Evolutionary conservation across 1,139 yeast genomes (phyloP), one percentile per base, ranked within the genome.

Genomic region (Meyerozyma elateridarum): DNA sequence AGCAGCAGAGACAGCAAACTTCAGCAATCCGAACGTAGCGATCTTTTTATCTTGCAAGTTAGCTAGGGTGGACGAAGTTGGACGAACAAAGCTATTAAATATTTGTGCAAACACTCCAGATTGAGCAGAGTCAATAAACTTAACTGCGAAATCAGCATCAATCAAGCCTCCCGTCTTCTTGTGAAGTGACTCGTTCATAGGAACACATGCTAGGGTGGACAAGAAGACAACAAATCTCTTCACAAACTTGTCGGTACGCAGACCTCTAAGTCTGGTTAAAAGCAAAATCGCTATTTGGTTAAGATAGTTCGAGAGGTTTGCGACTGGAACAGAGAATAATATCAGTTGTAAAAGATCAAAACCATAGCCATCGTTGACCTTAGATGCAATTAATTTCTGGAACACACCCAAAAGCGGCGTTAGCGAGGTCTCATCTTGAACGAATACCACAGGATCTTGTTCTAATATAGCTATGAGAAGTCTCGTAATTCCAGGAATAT

Each of bases 391-490:
- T 40, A 93, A 67, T 52, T 89, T 88, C 61, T 93, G 98, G 67
- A 87, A 93, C n/a, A 93, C 95, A 29, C 99, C 99, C 33, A 93
- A 65, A 24, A 93, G 73, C 4, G 97, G 95, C 21, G 83, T 74
- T 34, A 89, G 56, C 19, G 66, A 50, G 28, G 62, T 67, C n/a
- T 50, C 52, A 27, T 33, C 42, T 31, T 64, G 63, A 6, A 64
- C 54, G 42, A 79, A 81, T 0, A 68, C 60, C 1, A 54, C 38
- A 2, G 81, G 72, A 36, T 87, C 88, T 31, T 73, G 79, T 28
- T 65, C 64, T 26, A 91, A 65, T 20, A 91, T 79, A 4, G 89
- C 79, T 36, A 79, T 73, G 34, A 93, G 61, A 34, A 91, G 66
- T 44, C 95, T 73, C 0, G 94, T 83, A 14, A 91, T 76, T 3